phyloP scores from a whole-genome alignment of 2,329 filamentous ascomycete species.

The Fusarium caatingaense region DNA sequence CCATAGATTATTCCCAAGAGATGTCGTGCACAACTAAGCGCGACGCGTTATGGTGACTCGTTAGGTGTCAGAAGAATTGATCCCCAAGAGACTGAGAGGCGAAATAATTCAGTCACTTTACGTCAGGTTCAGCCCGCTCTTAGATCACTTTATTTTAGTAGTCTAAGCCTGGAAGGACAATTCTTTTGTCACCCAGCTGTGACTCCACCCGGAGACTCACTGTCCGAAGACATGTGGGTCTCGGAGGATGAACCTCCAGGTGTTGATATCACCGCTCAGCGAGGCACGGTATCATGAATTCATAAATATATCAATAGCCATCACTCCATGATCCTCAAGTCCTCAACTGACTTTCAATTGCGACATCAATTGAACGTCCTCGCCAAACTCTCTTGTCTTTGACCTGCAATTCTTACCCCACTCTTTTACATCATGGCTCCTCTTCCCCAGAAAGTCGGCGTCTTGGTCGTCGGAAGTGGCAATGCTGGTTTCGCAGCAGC shows the following conservation, averaged over 20 bases:
- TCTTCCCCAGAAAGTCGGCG: background rate
- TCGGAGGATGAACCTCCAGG: background rate
- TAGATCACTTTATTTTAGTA: no score
- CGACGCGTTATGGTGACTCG: no score
- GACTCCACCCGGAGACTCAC: background rate
- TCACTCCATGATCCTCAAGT: fast-evolving
- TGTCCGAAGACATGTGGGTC: background rate
- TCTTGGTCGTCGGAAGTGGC: constrained; percentile 20
- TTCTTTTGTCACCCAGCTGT: no score
- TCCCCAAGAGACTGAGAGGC: no score
- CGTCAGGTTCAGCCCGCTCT: fast-evolving
- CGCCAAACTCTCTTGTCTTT: background rate
- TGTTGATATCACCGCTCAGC: no score
- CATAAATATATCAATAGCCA: background rate
- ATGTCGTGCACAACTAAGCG: no score
- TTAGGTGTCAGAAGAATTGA: no score
- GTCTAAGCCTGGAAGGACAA: no score
- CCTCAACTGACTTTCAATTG: fast-evolving
- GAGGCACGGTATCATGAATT: fast-evolving
- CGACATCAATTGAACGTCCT: fast-evolving
- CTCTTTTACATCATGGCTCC: background rate
- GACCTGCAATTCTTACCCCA: no score
- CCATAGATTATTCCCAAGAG: background rate
- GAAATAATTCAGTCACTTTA: no score
- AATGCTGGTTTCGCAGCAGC: constrained; percentile 21